Evolutionary conservation across 2,329 filamentous ascomycete species (phyloP).

Genomic region (Trichoderma semiorbis): DNA sequence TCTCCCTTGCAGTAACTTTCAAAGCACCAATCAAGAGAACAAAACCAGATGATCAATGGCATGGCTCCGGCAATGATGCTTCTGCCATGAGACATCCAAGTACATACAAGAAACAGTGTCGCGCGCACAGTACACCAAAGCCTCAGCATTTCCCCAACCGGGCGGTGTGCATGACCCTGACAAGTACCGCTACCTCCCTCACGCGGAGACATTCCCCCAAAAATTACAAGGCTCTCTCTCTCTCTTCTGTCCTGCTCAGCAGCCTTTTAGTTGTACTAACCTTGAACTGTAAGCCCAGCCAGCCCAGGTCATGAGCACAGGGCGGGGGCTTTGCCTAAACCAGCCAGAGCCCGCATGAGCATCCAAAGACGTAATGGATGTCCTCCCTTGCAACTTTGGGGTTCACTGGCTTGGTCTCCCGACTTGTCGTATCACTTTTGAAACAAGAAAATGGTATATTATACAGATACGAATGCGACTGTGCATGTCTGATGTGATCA

Average conservation of each 20-base stretch:
- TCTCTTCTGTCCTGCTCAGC: neutral
- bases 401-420: neutral
- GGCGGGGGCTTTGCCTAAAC: slow-evolving; percentile 18
- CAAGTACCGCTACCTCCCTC: slow-evolving; percentile 13
- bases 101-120: neutral
- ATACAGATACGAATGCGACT: neutral
- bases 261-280: neutral
- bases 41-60: neutral
- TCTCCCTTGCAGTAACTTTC: neutral
- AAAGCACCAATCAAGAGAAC: neutral
- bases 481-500: neutral
- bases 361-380: slow-evolving; percentile 10
- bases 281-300: neutral
- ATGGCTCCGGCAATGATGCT: neutral
- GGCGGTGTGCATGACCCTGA: slow-evolving; percentile 13
- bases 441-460: neutral
- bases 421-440: neutral
- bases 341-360: slow-evolving; percentile 8
- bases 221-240: neutral
- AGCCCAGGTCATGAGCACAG: slow-evolving; percentile 17
- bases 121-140: neutral
- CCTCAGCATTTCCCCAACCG: neutral
- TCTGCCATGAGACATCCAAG: neutral
- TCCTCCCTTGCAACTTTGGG: neutral
- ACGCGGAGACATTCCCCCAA: slow-evolving; percentile 1